Base-by-base conservation (phyloP, 352 stramenopile genomes). In the Phytophthora citricola region DNA sequence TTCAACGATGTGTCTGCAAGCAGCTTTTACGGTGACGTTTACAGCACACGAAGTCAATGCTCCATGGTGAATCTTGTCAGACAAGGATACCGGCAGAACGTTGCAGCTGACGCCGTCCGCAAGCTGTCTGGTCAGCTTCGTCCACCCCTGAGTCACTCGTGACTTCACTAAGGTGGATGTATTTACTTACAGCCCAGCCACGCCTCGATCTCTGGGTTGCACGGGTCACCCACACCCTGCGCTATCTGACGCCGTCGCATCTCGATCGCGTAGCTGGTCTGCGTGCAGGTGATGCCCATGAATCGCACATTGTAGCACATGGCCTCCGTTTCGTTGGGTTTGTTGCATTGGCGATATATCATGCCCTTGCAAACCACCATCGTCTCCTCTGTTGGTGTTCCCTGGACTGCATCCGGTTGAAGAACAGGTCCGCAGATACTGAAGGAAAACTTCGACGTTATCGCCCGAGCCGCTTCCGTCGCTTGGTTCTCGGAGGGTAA, bases 291-390 rank as follows among this genome's bases (percentile, higher is more conserved):
- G 12, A 73, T 66, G 11, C 31, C 66, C 69, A 76, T 76, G 15
- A 70, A 20, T 4, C 63, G 47, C 3, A 24, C 45, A 14, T 66
- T 69, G 31, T 73, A 76, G 47, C 66, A 67, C 44, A 71, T 75
- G 26, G 60, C 45, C 8, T 71, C 40, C 20, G 22, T 14, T 10
- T n/a, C 26, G n/a, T 24, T 40, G 27, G 38, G 47, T 31, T 27
- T 14, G 24, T 51, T n/a, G 36, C 47, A 65, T 26, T 58, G 46
- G 12, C 38, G 57, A 20, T 64, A 64, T 17, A 64, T 10, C 9
- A 31, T 58, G 0, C 57, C 57, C 10, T 36, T 24, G 15, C 57
- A 64, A 2, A 20, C 14, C n/a, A 26, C 17, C 57, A 64, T 64
- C 2, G 12, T 38, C 0, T 57, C 57, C 22, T 56, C 45, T 6